Conservation (phyloP, 768 basidiomycete genomes). For the Rhizopogon rudus region DNA sequence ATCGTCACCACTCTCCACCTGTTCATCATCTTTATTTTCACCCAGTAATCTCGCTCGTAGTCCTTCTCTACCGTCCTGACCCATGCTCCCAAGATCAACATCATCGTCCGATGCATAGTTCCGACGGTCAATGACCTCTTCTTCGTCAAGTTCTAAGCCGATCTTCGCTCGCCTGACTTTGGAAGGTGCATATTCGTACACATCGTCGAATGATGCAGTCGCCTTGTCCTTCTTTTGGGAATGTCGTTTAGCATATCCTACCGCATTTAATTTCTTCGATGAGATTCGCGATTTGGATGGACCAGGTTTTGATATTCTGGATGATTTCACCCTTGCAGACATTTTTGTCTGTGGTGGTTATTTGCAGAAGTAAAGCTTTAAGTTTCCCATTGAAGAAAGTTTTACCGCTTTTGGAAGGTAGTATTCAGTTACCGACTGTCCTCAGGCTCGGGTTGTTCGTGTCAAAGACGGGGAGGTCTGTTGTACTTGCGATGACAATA, state of each 20-base stretch:
- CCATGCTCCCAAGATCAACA: slow-evolving; percentile 28
- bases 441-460: too few species aligned
- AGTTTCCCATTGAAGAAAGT: slow-evolving; percentile 6
- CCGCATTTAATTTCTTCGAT: slow-evolving; percentile 34
- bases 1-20: slow-evolving; percentile 66
- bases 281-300: background rate
- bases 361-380: slow-evolving; percentile 9
- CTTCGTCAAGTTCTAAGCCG: slow-evolving; percentile 48
- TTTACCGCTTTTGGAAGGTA: slow-evolving; percentile 20
- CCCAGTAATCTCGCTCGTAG: slow-evolving; percentile 45
- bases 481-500: too few species aligned
- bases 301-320: slow-evolving; percentile 10
- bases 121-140: slow-evolving; percentile 36
- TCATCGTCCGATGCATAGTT: slow-evolving; percentile 34
- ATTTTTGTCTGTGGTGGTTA: background rate
- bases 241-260: slow-evolving; percentile 49
- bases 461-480: too few species aligned
- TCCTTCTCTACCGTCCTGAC: slow-evolving; percentile 27
- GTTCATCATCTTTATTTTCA: slow-evolving; percentile 46
- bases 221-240: slow-evolving; percentile 33
- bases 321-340: slow-evolving; percentile 13
- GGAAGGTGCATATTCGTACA: slow-evolving; percentile 59
- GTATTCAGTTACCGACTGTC: slow-evolving; percentile 1
- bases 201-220: slow-evolving; percentile 36
- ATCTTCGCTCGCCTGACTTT: slow-evolving; percentile 48